A percentile compares a stretch with the other conserved stretches of the same genome.
Evolutionary conservation across 495 filamentous ascomycete genomes (phyloP).

Genomic region (Xylaria scruposa): DNA sequence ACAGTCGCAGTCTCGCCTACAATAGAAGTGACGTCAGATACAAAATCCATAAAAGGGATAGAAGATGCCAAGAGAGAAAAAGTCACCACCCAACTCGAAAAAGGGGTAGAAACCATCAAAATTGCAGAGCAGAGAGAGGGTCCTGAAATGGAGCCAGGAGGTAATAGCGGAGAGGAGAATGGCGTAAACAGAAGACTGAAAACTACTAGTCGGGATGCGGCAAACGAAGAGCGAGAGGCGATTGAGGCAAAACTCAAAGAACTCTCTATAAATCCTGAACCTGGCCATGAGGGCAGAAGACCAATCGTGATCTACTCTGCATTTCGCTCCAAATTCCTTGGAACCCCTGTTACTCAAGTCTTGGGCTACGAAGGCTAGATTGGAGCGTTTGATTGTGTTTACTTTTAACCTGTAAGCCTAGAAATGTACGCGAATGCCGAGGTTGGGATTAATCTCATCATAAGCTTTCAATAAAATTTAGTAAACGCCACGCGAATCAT

Average conservation of each 20-base stretch:
- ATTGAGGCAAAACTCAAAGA: background rate
- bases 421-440: background rate
- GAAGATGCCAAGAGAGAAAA: background rate
- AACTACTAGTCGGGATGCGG: background rate
- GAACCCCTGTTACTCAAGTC: background rate
- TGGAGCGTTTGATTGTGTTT: background rate
- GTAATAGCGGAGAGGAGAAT: background rate
- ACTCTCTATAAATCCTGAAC: conserved; percentile 3
- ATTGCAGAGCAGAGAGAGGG: background rate
- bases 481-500: background rate
- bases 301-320: conserved; percentile 9
- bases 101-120: background rate
- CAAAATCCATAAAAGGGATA: background rate
- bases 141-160: background rate
- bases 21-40: background rate
- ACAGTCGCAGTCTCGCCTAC: background rate
- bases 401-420: background rate
- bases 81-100: background rate
- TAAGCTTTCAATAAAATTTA: background rate
- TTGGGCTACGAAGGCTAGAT: conserved; percentile 13
- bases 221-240: conserved; percentile 1
- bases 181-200: too few species aligned
- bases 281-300: background rate
- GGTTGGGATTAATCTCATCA: background rate
- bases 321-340: conserved; percentile 10